Conservation (phyloP, 352 stramenopile species). For the Plasmopara viticola region DNA sequence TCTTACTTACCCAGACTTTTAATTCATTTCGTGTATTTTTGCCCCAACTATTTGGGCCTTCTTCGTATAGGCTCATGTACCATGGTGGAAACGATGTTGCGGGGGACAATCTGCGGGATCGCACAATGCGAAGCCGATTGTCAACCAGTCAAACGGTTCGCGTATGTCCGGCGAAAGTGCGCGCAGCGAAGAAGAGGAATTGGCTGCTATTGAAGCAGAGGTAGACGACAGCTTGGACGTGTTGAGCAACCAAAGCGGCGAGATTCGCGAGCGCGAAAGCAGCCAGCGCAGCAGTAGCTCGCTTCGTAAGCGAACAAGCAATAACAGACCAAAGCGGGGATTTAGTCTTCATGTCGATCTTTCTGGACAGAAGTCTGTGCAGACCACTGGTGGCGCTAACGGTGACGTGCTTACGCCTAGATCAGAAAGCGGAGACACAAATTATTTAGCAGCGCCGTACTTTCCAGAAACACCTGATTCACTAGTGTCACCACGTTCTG, state of each 20-base stretch:
- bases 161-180: constrained; percentile 42
- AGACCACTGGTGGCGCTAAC: constrained; percentile 9
- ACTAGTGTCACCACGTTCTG: constrained; percentile 47
- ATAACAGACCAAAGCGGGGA: constrained; percentile 29
- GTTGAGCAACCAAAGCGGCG: constrained; percentile 60
- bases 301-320: constrained; percentile 23
- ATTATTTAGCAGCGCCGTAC: constrained; percentile 46
- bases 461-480: constrained; percentile 31
- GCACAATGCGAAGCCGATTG: constrained; percentile 32
- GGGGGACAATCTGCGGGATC: constrained; percentile 8
- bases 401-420: constrained; percentile 27
- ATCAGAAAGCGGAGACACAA: constrained; percentile 33
- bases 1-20: constrained; percentile 21
- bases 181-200: constrained; percentile 60
- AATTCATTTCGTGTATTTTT: constrained; percentile 5
- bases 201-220: constrained; percentile 65
- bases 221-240: constrained; percentile 78
- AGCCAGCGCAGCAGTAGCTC: constrained; percentile 29
- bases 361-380: constrained; percentile 19
- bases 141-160: constrained; percentile 50
- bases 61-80: constrained; percentile 13
- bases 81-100: constrained; percentile 34
- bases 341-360: constrained; percentile 66
- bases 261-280: constrained; percentile 39
- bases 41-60: constrained; percentile 7